Base-by-base conservation (phyloP, 148 eudicot genomes). In the Selenicereus undatus region DNA sequence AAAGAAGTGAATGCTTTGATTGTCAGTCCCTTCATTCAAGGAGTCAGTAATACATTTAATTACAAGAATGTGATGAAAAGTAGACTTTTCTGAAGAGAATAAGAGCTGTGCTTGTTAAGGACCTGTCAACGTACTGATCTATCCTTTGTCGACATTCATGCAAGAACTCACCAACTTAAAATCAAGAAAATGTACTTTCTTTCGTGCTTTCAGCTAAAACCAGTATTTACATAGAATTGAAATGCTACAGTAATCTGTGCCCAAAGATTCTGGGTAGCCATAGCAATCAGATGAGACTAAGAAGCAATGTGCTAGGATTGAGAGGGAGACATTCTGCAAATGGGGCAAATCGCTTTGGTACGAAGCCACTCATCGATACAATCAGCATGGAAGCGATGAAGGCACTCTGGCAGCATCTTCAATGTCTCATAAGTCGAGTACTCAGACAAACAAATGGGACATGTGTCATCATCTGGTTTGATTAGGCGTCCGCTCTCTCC, bases 301-400 rank as follows among this genome's bases (percentile, higher is more conserved):
- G 29, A 10, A 64, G 68, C 26, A 64, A 17, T 24, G 16, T 24
- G 16, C 8, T 45, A 26, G 17, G 11, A 16, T 2, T 20, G 79
- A 74, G 74, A 20, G 5, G 78, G 78, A 11, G 51, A 78, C 27
- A 75, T 36, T 35, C 83, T 75, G 66, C 83, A 81, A 51, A 81
- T 36, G 20, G 83, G 83, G 71, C 83, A 81, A 14, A 74, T 81
- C 17, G 22, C 75, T 35, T 81, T 81, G 27, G 11, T 2, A 0
- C 42, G 52, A 32, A 81, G 83, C 83, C 83, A 81, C 39, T 75
- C 39, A 58, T 51, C 80, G 11, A 81, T 32, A 42, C 83, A 81
- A 70, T 52, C 20, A 5, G 32, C 71, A 71, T 82, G 80, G 52
- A 76, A 82, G 13, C 71, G 45, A 62, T 82, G 84, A 18, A 71